Evolutionary conservation across 2,329 filamentous ascomycete species (phyloP), one percentile per base, ranked within the genome.

Genomic region (Ramichloridium luteum): DNA sequence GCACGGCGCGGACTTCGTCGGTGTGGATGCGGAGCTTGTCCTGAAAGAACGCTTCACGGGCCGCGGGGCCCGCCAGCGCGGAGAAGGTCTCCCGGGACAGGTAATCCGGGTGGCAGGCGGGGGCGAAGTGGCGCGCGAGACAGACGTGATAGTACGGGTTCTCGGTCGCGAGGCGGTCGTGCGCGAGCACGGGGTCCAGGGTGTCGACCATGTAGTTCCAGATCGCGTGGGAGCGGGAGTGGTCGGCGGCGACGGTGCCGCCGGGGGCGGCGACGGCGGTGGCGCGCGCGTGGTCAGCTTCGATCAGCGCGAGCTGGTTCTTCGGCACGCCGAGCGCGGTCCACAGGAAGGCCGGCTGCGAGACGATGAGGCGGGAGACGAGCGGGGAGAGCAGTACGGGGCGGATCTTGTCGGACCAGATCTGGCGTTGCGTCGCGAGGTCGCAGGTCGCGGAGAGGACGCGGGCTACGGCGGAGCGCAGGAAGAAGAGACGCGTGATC

Each of bases 141-240:
- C 72, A 40, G 72, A 81, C 72, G 61, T 96, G 96, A 65, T 94
- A 94, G 34, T 92, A 88, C 58, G 96, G 96, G 46, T 92, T 82
- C 17, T 74, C 72, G 37, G 78, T 77, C 39, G 96, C 73, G 41
- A 93, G 70, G 1, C 84, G 92, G 27, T 79, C 69, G 49, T 85
- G 80, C 32, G 84, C 77, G 16, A 84, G 76, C 16, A 94, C 77
- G 0, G 88, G 88, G 52, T 96, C 88, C 6, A 96, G 74, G 0
- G 88, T 96, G 59, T 93, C 77, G 41, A 93, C 79, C 59, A 93
- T 86, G 64, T 94, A 96, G 54, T 86, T 77, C 82, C 85, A 94
- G 50, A 94, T 80, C 8, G 84, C 84, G 46, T 80, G 71, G 4
- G 81, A 82, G 26, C 50, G 55, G 36, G 53, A 45, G 72, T 41